These are phyloP conservation scores for Phytophthora sp. DNA, from an alignment of 352 stramenopile species.

Conservation along the genomic window DNA sequence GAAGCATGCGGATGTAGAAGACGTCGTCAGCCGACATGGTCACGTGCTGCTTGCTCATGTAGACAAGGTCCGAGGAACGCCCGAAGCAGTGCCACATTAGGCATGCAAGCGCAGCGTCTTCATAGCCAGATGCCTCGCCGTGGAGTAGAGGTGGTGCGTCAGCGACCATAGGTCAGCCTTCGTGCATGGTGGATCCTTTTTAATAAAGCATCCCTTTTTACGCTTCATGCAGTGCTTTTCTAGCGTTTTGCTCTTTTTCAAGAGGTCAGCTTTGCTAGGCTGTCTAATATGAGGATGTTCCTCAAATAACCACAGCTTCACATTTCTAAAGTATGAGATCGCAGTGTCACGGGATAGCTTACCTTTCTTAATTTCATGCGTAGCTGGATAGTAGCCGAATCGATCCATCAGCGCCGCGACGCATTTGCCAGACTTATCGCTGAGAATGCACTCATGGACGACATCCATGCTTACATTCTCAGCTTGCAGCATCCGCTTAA, in stretches of 20 bases:
- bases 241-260: no score
- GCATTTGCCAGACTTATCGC: not conserved
- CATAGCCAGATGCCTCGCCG: not conserved
- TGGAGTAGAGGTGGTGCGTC: not conserved
- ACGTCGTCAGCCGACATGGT: not conserved
- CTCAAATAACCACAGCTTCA: not conserved
- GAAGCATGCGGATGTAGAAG: not conserved
- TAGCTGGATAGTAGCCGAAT: not conserved
- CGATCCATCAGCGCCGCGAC: not conserved
- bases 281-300: not conserved
- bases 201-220: not conserved
- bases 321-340: not conserved
- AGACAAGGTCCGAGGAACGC: not conserved
- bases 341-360: not conserved
- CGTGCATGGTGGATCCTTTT: no score
- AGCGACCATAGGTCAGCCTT: not conserved
- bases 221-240: slow-evolving; percentile 1
- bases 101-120: not conserved
- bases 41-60: not conserved
- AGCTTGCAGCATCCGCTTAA: no score
- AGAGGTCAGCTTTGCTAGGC: not conserved
- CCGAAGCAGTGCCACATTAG: slow-evolving; percentile 1
- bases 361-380: not conserved
- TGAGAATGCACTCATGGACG: not conserved
- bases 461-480: slow-evolving; percentile 1